Conservation (phyloP, 2,329 filamentous ascomycete genomes). For the Aplosporella prunicola region DNA sequence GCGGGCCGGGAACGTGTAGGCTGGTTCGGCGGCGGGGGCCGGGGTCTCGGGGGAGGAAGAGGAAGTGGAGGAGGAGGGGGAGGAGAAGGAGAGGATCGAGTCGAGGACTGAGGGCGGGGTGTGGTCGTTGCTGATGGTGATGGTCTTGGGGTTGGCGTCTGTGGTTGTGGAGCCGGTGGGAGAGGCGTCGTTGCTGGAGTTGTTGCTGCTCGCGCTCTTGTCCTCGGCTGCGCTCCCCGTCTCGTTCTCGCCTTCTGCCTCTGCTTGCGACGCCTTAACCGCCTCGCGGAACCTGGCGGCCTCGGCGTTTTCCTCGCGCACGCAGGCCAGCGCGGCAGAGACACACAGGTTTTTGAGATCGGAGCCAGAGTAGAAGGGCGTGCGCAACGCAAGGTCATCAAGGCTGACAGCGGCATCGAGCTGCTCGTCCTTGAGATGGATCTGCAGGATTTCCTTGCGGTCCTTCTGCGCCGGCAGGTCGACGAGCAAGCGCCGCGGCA, state of each 20-base stretch:
- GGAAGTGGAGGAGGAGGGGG: background rate
- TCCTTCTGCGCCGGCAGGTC: slow-evolving; percentile 61
- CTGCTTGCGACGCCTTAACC: no score
- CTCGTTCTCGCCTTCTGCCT: slow-evolving; percentile 24
- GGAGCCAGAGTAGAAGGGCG: slow-evolving; percentile 70
- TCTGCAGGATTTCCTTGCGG: slow-evolving; percentile 57
- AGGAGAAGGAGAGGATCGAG: background rate
- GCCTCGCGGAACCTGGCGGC: no score
- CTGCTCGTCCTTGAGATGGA: slow-evolving; percentile 60
- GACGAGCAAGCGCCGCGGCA: slow-evolving; percentile 63
- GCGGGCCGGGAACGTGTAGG: slow-evolving; percentile 24
- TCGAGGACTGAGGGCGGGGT: no score
- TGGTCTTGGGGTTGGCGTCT: background rate
- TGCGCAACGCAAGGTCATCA: slow-evolving; percentile 53
- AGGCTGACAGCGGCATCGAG: slow-evolving; percentile 55
- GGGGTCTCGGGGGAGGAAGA: background rate
- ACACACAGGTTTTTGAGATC: slow-evolving; percentile 79
- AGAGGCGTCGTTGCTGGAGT: background rate
- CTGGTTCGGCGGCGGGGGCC: slow-evolving; percentile 3
- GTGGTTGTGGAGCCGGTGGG: background rate
- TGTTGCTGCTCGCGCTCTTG: slow-evolving; percentile 3
- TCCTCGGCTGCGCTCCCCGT: no score
- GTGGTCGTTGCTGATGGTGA: no score
- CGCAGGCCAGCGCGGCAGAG: slow-evolving; percentile 67
- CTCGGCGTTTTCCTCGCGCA: slow-evolving; percentile 58